A percentile compares a stretch with the other conserved stretches of the same genome.
Evolutionary conservation across 2,329 filamentous ascomycete species (phyloP).

Genomic region (Diaporthe sp.): DNA sequence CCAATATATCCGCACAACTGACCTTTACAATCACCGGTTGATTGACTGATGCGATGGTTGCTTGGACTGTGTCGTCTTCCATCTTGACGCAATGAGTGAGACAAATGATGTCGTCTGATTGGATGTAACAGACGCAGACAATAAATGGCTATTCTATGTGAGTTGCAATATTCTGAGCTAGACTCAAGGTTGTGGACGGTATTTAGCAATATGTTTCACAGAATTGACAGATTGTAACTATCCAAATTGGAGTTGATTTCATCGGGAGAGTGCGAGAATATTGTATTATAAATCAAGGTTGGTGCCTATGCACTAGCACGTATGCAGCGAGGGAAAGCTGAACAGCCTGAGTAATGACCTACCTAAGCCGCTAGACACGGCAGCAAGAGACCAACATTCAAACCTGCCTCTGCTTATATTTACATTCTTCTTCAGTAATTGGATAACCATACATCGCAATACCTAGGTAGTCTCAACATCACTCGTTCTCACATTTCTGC

Average conservation of each 20-base stretch:
- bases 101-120: background rate
- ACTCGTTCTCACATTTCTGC: background rate
- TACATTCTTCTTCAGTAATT: background rate
- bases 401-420: background rate
- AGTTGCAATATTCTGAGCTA: background rate
- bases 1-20: background rate
- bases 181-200: too few species aligned
- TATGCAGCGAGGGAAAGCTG: background rate
- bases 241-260: background rate
- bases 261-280: background rate
- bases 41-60: background rate
- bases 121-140: background rate
- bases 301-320: background rate
- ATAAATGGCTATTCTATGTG: background rate
- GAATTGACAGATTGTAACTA: too few species aligned
- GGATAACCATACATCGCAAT: background rate
- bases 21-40: background rate
- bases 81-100: background rate
- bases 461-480: background rate
- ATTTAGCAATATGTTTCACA: too few species aligned
- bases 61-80: background rate
- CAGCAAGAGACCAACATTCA: background rate
- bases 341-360: background rate
- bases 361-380: background rate
- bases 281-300: slow-evolving; percentile 8